Percentiles rank a stretch among this genome's conserved stretches.
Conservation (phyloP, 148 eudicot species). For the Diospyros kaki region DNA sequence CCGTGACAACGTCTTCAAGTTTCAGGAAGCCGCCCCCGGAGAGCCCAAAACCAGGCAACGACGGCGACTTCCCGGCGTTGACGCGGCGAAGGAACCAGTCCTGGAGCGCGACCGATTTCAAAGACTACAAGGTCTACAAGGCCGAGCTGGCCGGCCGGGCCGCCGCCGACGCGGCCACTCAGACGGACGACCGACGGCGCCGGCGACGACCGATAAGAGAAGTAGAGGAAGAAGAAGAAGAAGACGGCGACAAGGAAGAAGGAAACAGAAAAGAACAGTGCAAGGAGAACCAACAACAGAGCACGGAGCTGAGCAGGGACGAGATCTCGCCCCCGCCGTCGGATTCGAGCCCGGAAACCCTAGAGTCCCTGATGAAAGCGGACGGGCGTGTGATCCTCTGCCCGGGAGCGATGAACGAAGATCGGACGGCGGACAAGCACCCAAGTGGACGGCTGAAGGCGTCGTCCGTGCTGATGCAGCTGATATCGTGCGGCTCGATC, state of each 20-base stretch:
- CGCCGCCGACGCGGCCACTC: slow-evolving; percentile 92
- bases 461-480: slow-evolving; percentile 71
- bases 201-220: slow-evolving; percentile 33
- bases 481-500: slow-evolving; percentile 76
- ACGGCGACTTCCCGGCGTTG: slow-evolving; percentile 17
- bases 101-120: slow-evolving; percentile 58
- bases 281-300: slow-evolving; percentile 10
- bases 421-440: slow-evolving; percentile 32
- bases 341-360: slow-evolving; percentile 88
- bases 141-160: slow-evolving; percentile 39
- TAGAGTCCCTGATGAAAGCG: slow-evolving; percentile 75
- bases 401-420: slow-evolving; percentile 11
- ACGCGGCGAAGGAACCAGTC: slow-evolving; percentile 70
- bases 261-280: neutral
- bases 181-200: slow-evolving; percentile 69
- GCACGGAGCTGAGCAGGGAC: slow-evolving; percentile 45
- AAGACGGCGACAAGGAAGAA: slow-evolving; percentile 10
- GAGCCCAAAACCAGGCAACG: slow-evolving; percentile 9
- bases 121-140: slow-evolving; percentile 76
- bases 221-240: slow-evolving; percentile 19
- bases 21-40: slow-evolving; percentile 25
- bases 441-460: slow-evolving; percentile 57
- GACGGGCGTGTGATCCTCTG: slow-evolving; percentile 40
- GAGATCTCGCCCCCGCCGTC: slow-evolving; percentile 97
- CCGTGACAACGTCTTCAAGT: slow-evolving; percentile 27